Evolutionary conservation across 1,284 basidiomycete genomes (phyloP).

Genomic region (Malassezia sympodialis): DNA sequence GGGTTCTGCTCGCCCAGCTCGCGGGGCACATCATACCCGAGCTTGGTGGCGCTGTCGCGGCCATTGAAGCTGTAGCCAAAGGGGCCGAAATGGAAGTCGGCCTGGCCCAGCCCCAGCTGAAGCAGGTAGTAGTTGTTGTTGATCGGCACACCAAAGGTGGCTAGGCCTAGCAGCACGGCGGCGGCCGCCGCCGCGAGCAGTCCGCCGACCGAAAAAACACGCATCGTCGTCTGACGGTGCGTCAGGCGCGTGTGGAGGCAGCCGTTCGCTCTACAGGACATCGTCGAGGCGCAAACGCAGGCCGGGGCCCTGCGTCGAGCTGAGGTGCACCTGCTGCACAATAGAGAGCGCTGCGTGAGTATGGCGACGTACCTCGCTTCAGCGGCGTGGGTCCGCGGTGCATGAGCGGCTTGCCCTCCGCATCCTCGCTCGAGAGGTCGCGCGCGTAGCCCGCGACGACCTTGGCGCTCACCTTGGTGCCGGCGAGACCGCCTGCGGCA

Average conservation of each 20-base stretch:
- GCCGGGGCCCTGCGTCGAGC: slow-evolving; percentile 73
- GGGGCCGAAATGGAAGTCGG: slow-evolving; percentile 1
- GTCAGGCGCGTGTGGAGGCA: background rate
- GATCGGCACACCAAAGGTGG: slow-evolving; percentile 10
- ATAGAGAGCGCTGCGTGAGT: slow-evolving; percentile 23
- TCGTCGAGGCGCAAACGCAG: slow-evolving; percentile 56
- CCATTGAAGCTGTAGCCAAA: slow-evolving; percentile 8
- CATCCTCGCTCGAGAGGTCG: background rate
- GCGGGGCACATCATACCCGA: slow-evolving; percentile 6
- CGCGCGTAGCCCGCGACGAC: slow-evolving; percentile 13
- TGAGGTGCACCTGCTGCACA: slow-evolving; percentile 60
- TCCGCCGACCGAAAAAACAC: background rate
- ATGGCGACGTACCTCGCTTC: slow-evolving; percentile 1
- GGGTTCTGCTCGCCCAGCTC: background rate
- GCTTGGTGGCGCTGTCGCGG: background rate
- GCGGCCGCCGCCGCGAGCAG: slow-evolving; percentile 7
- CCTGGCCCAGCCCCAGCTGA: background rate
- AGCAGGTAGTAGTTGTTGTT: slow-evolving; percentile 7
- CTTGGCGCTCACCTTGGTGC: slow-evolving; percentile 9
- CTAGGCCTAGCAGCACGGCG: slow-evolving; percentile 10
- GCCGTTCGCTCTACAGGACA: slow-evolving; percentile 18
- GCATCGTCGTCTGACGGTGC: background rate
- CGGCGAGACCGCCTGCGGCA: slow-evolving; percentile 22
- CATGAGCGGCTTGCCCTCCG: background rate
- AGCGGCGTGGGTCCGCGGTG: slow-evolving; percentile 2